Percentiles rank a stretch among this genome's conserved stretches.
These are phyloP conservation scores for Hypoxylon fuscum DNA, from an alignment of 495 filamentous ascomycete species.

Conservation along the genomic window DNA sequence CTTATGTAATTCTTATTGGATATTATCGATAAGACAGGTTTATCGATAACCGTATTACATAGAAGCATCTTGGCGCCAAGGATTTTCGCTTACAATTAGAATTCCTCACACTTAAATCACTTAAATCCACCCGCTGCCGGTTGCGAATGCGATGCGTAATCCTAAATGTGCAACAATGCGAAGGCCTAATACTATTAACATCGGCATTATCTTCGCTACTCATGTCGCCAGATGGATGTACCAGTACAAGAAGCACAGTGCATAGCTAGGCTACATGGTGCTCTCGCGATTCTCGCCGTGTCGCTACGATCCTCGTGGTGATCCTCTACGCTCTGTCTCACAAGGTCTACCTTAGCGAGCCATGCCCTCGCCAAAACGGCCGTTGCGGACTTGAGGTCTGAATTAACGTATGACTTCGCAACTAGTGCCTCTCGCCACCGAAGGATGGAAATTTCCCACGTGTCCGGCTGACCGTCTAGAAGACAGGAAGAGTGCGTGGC, in stretches of 20 bases:
- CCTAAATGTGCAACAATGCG: not conserved
- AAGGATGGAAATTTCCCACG: not conserved
- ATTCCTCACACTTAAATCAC: too few relatives aligned
- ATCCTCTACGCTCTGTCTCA: too few relatives aligned
- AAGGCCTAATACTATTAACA: too few relatives aligned
- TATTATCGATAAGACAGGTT: constrained; percentile 18
- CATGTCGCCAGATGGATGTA: not conserved
- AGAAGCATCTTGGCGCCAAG: too few relatives aligned
- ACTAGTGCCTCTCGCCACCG: not conserved
- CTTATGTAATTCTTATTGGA: not conserved
- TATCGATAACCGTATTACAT: too few relatives aligned
- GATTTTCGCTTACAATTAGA: too few relatives aligned
- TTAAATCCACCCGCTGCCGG: too few relatives aligned
- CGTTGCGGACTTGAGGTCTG: not conserved
- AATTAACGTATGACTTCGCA: not conserved
- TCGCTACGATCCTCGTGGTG: too few relatives aligned
- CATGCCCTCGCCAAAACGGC: not conserved
- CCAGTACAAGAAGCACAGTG: constrained; percentile 21
- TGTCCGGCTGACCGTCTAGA: constrained; percentile 1
- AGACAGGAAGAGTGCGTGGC: too few relatives aligned
- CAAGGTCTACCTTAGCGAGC: not conserved
- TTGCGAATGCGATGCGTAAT: not conserved
- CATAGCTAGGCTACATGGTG: too few relatives aligned
- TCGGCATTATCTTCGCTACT: not conserved
- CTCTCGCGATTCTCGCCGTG: too few relatives aligned